Conservation (phyloP, 352 stramenopile species). For the Globisporangium heterothallicum region DNA sequence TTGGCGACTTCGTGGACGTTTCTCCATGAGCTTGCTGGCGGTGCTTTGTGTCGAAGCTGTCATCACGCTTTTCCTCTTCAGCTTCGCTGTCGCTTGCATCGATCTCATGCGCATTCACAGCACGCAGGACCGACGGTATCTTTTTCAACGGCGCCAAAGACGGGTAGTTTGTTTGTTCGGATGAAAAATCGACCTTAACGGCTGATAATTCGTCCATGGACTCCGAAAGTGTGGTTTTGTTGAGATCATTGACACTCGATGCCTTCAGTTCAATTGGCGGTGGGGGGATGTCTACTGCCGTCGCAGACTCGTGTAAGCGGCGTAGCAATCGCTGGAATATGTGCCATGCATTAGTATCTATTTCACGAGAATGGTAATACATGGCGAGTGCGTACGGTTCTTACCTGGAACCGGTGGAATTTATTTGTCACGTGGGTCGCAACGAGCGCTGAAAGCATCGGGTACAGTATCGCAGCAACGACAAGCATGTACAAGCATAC, state of each 20-base stretch:
- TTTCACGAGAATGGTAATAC: no score
- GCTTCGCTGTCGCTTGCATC: conserved; percentile 30
- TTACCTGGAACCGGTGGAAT: conserved; percentile 44
- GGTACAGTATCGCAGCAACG: conserved; percentile 45
- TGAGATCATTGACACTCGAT: conserved; percentile 24
- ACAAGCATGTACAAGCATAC: conserved; percentile 55
- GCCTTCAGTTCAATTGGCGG: conserved; percentile 36
- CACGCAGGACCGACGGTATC: conserved; percentile 32
- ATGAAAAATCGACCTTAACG: conserved; percentile 32
- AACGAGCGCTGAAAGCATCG: conserved; percentile 54
- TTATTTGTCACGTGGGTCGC: conserved; percentile 57
- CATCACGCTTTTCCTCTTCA: conserved; percentile 31
- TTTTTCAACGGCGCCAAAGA: conserved; percentile 37
- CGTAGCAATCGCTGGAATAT: conserved; percentile 32
- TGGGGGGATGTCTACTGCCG: conserved; percentile 38
- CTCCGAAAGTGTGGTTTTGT: conserved; percentile 6
- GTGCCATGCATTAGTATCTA: no score
- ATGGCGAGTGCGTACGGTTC: no score
- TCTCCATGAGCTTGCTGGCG: conserved; percentile 6
- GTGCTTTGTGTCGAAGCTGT: conserved; percentile 11
- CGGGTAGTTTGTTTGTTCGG: conserved; percentile 24
- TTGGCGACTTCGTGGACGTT: background rate
- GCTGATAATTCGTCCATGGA: background rate
- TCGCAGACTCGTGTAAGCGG: conserved; percentile 45
- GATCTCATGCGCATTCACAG: conserved; percentile 23